These are phyloP conservation scores for Ramaria rubella DNA, from an alignment of 768 basidiomycete species.

Conservation along the genomic window DNA sequence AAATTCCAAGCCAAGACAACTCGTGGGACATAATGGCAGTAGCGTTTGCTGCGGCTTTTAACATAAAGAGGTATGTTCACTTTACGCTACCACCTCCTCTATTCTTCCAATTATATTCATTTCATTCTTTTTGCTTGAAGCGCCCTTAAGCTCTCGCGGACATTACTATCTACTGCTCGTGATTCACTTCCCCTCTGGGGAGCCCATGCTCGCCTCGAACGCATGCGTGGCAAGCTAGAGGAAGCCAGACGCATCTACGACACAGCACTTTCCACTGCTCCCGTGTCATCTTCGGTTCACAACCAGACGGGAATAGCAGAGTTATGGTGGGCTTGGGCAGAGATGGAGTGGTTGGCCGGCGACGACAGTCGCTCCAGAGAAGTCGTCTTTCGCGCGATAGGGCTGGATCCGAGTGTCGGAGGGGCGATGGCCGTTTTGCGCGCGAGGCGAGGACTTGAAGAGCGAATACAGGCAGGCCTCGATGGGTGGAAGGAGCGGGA, in stretches of 20 bases:
- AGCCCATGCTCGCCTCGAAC: constrained; percentile 71
- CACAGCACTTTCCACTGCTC: constrained; percentile 49
- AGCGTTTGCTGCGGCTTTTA: constrained; percentile 59
- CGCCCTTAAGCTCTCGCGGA: constrained; percentile 62
- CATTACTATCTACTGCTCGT: constrained; percentile 47
- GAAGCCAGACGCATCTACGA: constrained; percentile 77
- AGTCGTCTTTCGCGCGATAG: constrained; percentile 49
- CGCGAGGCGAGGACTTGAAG: constrained; percentile 58
- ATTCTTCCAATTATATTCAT: too few species aligned
- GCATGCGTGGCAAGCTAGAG: constrained; percentile 51
- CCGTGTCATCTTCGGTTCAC: constrained; percentile 24
- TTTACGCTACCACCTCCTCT: too few species aligned
- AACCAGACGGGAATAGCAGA: constrained; percentile 32
- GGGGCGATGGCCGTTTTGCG: constrained; percentile 53
- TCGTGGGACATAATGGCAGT: constrained; percentile 63
- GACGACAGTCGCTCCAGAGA: constrained; percentile 42
- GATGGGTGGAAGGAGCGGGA: constrained; percentile 51
- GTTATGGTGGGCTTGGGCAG: constrained; percentile 81
- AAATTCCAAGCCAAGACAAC: constrained; percentile 24
- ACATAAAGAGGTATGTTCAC: constrained; percentile 54
- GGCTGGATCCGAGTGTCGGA: constrained; percentile 36
- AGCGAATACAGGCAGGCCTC: constrained; percentile 29
- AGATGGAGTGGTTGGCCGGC: constrained; percentile 72
- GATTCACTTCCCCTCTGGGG: constrained; percentile 63
- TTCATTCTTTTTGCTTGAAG: constrained; percentile 29